Base-by-base conservation (phyloP, 192 early-diverging fungal genomes). In the Coemansia pectinata region DNA sequence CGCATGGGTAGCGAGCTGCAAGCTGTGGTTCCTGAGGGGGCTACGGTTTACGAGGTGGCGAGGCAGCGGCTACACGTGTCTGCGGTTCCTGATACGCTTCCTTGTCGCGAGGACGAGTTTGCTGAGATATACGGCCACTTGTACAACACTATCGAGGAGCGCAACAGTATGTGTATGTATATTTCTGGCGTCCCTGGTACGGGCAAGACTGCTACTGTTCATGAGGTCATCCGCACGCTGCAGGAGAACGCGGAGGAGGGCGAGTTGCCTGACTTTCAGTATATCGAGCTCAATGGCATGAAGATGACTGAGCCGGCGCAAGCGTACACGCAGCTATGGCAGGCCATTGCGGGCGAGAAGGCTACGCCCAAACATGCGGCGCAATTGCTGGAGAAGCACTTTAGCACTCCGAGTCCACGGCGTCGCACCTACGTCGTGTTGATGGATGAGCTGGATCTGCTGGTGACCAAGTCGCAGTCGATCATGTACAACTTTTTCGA, bases 401-500 rank as follows among this genome's bases (percentile, higher is more conserved):
- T 94, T 72, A 90, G 81, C 53, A 87, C 85, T 8, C 85, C 77
- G 0, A 74, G 62, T 42, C 73, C 74, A 17, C 69, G 66, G 4
- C 67, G 67, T 14, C 75, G 78, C 44, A 50, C 69, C 0, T 67
- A 67, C 40, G 91, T 99, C 5, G 92, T 98, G 2, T 71, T 99
- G 52, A 92, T 99, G 87, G 98, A 99, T 72, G 98, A 99, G 79
- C 85, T 99, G 44, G 98, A 99, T 76, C 74, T 98, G 11, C 78
- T 99, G 21, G 93, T 97, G 6, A 95, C 95, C 1, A 90, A 92
- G 66, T 93, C 92, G 55, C 96, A 97, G 69, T 86, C 87, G 2
- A 92, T 99, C 48, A 92, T 99, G 86, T 98, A 98, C 82, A 99
- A 98, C 74, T 95, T 99, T 69, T 98, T 99, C 66, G 94, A 98